These are phyloP conservation scores for Ilex paraguariensis DNA, from an alignment of 305 asterid genomes.

Conservation along the genomic window DNA sequence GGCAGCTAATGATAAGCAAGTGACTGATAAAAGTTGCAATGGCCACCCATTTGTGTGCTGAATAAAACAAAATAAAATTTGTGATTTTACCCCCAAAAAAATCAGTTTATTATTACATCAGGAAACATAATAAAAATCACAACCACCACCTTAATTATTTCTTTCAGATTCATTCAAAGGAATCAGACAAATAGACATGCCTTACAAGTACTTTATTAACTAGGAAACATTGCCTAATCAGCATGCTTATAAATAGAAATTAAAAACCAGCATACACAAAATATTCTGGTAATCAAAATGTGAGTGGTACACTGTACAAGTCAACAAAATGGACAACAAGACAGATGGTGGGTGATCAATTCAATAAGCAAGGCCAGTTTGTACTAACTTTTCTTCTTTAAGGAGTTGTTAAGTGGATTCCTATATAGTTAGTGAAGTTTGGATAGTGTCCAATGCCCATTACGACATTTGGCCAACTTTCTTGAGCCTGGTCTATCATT, in stretches of 20 bases:
- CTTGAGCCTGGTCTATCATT: too few relatives aligned
- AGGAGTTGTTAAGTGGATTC: background rate
- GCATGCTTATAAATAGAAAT: too few relatives aligned
- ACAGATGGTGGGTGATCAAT: too few relatives aligned
- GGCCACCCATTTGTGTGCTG: constrained; percentile 83
- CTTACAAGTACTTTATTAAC: constrained; percentile 15
- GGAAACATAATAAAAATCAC: too few relatives aligned
- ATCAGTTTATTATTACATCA: too few relatives aligned
- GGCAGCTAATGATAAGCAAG: constrained; percentile 87
- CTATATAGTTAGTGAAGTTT: background rate
- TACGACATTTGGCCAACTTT: too few relatives aligned
- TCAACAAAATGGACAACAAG: too few relatives aligned
- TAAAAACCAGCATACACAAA: too few relatives aligned
- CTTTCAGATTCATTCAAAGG: constrained; percentile 16
- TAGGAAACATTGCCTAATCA: too few relatives aligned
- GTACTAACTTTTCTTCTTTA: background rate
- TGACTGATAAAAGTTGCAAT: constrained; percentile 70
- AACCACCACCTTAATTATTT: background rate
- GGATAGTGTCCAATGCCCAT: background rate
- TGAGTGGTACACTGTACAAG: too few relatives aligned
- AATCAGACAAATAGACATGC: constrained; percentile 44
- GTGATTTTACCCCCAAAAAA: too few relatives aligned
- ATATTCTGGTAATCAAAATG: too few relatives aligned
- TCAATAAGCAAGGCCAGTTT: background rate
- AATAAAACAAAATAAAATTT: constrained; percentile 4